Conservation (phyloP, 2,329 filamentous ascomycete genomes). For the Sporothrix pallida region DNA sequence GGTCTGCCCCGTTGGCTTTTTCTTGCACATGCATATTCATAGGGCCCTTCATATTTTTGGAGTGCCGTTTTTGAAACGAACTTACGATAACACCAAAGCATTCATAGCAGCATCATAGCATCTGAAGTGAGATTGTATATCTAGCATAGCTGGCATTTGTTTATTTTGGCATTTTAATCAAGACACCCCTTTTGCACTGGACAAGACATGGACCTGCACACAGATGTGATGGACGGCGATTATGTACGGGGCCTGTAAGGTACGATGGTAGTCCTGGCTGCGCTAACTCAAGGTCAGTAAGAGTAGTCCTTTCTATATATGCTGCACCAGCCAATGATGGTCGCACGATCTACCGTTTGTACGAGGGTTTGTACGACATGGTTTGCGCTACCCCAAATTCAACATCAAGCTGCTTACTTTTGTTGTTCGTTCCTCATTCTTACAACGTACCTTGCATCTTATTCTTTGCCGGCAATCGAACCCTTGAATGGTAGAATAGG, state of each 20-base stretch:
- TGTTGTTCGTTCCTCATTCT: too few relatives aligned
- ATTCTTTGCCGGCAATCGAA: background rate
- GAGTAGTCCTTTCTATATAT: too few relatives aligned
- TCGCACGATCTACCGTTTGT: too few relatives aligned
- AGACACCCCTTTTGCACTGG: background rate
- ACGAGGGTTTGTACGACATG: too few relatives aligned
- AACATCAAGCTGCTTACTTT: too few relatives aligned
- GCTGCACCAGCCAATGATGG: too few relatives aligned
- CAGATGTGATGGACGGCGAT: too few relatives aligned
- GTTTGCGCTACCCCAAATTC: too few relatives aligned
- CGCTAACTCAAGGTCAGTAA: too few relatives aligned
- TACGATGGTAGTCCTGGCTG: too few relatives aligned
- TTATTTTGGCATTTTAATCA: background rate
- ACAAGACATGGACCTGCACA: too few relatives aligned
- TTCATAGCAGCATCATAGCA: background rate
- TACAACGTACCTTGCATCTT: background rate
- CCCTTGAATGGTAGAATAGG: background rate
- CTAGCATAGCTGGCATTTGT: background rate
- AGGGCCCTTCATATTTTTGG: background rate
- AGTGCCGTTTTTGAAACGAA: background rate
- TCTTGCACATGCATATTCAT: background rate
- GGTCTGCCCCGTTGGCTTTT: background rate
- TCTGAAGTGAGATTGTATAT: slow-evolving; percentile 15
- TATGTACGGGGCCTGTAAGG: too few relatives aligned
- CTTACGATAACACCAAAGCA: background rate